Evolutionary conservation across 73 alveolate genomes (phyloP).

Genomic region (Paramecium bursaria): DNA sequence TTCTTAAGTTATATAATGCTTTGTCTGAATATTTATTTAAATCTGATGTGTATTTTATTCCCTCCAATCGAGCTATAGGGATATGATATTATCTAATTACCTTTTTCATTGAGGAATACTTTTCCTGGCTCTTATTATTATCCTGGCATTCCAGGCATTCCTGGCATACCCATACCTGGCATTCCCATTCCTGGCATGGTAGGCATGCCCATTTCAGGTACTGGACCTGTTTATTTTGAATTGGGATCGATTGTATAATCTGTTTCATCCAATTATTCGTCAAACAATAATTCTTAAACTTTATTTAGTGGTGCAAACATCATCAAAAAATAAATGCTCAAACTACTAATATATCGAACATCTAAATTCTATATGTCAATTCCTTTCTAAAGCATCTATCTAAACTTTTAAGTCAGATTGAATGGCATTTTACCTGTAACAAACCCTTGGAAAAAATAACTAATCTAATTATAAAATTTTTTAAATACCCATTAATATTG

Average conservation of each 20-base stretch:
- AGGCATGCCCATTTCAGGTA: too few species aligned
- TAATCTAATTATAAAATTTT: conserved; percentile 58
- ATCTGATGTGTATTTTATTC: conserved; percentile 9
- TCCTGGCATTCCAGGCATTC: conserved; percentile 51
- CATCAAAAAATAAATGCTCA: conserved; percentile 70
- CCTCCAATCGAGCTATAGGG: conserved; percentile 33
- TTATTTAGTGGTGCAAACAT: conserved; percentile 62
- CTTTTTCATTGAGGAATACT: conserved; percentile 25
- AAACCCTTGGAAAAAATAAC: conserved; percentile 71
- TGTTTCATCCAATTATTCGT: conserved; percentile 47
- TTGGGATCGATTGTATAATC: too few species aligned
- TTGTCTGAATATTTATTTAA: conserved; percentile 25
- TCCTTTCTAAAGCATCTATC: conserved; percentile 75
- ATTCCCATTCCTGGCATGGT: too few species aligned
- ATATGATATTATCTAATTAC: not conserved
- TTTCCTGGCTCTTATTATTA: conserved; percentile 49
- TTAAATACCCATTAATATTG: conserved; percentile 47
- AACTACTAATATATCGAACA: conserved; percentile 76
- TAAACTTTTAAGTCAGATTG: conserved; percentile 73
- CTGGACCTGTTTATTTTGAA: too few species aligned
- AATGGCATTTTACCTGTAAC: conserved; percentile 72
- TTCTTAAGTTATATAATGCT: not conserved
- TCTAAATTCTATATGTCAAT: conserved; percentile 72
- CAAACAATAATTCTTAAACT: conserved; percentile 45
- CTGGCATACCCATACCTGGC: conserved; percentile 31